A percentile compares a stretch with the other conserved stretches of the same genome.
Conservation (phyloP, 192 early-diverging fungal species). For the Phlyctochytrium bullatum region DNA sequence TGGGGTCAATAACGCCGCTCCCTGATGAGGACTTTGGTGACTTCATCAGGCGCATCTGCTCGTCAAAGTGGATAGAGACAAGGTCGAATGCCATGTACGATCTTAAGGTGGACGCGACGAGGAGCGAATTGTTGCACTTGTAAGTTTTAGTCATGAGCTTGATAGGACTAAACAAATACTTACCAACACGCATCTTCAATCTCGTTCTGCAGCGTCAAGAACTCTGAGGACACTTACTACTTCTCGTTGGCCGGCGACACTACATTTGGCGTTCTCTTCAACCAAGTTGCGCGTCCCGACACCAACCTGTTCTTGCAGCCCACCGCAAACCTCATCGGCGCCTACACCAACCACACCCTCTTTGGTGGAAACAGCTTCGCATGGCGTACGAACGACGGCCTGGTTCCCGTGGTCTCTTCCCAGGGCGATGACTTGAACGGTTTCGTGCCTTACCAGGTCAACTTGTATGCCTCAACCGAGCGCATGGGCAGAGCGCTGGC, state of each 20-base stretch:
- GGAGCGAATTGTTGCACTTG: not conserved
- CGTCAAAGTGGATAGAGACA: not conserved
- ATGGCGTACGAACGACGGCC: conserved; percentile 24
- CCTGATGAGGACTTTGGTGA: conserved; percentile 4
- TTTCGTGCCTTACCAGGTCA: conserved; percentile 8
- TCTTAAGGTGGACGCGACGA: not conserved
- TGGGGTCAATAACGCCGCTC: conserved; percentile 11
- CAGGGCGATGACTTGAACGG: conserved; percentile 12
- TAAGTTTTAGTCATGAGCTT: conserved; percentile 3
- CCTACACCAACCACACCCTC: conserved; percentile 16
- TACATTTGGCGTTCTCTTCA: not conserved
- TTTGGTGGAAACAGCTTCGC: not conserved
- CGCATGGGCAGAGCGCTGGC: not conserved
- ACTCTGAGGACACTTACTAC: conserved; percentile 14
- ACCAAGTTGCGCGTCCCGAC: not conserved
- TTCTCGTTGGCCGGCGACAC: conserved; percentile 13
- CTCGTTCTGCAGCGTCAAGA: too few relatives aligned
- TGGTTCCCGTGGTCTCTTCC: conserved; percentile 12
- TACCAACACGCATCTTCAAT: too few relatives aligned
- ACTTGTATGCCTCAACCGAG: not conserved
- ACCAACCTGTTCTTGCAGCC: conserved; percentile 7
- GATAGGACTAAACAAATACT: too few relatives aligned
- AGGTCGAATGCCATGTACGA: conserved; percentile 20
- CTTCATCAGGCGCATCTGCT: conserved; percentile 13
- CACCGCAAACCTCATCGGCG: conserved; percentile 9